Evolutionary conservation across 495 filamentous ascomycete genomes (phyloP).

Genomic region (Talaromyces ruber): DNA sequence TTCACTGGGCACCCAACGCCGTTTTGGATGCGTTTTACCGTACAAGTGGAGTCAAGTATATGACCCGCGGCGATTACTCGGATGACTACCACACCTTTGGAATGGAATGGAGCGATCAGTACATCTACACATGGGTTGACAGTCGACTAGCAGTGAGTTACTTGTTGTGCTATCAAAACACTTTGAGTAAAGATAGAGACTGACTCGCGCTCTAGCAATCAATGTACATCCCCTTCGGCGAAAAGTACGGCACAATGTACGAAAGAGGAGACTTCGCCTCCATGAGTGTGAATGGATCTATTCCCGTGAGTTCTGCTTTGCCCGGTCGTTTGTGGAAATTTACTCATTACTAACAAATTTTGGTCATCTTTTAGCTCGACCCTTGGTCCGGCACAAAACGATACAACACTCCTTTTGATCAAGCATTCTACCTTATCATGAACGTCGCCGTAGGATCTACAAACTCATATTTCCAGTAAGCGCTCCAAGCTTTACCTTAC

Average conservation of each 20-base stretch:
- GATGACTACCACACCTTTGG: slow-evolving; percentile 55
- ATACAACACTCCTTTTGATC: slow-evolving; percentile 65
- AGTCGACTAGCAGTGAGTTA: slow-evolving; percentile 43
- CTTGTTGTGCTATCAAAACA: not conserved
- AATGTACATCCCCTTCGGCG: slow-evolving; percentile 62
- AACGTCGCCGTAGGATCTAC: slow-evolving; percentile 74
- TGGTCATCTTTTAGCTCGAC: slow-evolving; percentile 24
- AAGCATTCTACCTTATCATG: slow-evolving; percentile 70
- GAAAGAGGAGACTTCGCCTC: slow-evolving; percentile 61
- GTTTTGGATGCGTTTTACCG: slow-evolving; percentile 38
- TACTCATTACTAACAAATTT: not conserved
- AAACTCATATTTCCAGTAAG: slow-evolving; percentile 67
- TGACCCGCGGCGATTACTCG: slow-evolving; percentile 10
- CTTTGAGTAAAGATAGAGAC: slow-evolving; percentile 2
- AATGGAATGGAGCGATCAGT: slow-evolving; percentile 79
- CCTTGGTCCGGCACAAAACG: slow-evolving; percentile 53
- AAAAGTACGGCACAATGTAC: slow-evolving; percentile 54
- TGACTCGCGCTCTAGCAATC: slow-evolving; percentile 58
- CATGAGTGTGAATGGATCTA: slow-evolving; percentile 57
- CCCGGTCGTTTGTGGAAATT: not conserved
- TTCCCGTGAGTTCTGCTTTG: slow-evolving; percentile 21
- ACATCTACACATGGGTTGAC: slow-evolving; percentile 81
- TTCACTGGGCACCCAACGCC: slow-evolving; percentile 60
- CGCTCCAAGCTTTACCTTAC: not conserved
- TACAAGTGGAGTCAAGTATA: slow-evolving; percentile 11